A percentile compares a stretch with the other conserved stretches of the same genome.
These are phyloP conservation scores for Epipyxis sp. DNA, from an alignment of 108 stramenopile genomes.

Conservation along the genomic window DNA sequence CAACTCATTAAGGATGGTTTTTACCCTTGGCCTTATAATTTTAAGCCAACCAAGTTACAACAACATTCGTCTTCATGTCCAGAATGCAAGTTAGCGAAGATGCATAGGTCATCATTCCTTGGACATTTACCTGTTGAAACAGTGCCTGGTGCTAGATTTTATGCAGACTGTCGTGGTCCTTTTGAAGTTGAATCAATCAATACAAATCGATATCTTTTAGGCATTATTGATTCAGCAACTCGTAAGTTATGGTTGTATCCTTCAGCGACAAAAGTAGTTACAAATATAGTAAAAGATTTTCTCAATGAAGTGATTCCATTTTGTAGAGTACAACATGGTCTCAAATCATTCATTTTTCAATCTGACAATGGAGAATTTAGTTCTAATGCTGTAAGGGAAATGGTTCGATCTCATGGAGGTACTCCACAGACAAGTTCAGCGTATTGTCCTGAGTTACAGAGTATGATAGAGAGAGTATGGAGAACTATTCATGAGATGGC, in stretches of 20 bases:
- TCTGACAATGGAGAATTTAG: conserved; percentile 27
- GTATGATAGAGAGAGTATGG: conserved; percentile 27
- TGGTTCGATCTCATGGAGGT: background rate
- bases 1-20: too few relatives aligned
- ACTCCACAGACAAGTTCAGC: background rate
- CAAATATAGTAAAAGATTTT: background rate
- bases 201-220: conserved; percentile 15
- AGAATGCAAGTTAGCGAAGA: too few relatives aligned
- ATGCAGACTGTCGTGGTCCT: conserved; percentile 7
- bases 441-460: conserved; percentile 2
- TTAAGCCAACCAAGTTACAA: too few relatives aligned
- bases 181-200: background rate
- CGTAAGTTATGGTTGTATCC: background rate
- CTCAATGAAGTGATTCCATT: background rate
- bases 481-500: conserved; percentile 12
- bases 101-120: too few relatives aligned
- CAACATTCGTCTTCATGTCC: too few relatives aligned
- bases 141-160: too few relatives aligned
- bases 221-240: conserved; percentile 13
- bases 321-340: too few relatives aligned
- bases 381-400: background rate
- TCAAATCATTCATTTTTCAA: background rate
- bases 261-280: background rate
- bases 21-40: too few relatives aligned
- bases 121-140: too few relatives aligned